Conservation (phyloP, 306 rosid genomes). For the Pyrus betulifolia region DNA sequence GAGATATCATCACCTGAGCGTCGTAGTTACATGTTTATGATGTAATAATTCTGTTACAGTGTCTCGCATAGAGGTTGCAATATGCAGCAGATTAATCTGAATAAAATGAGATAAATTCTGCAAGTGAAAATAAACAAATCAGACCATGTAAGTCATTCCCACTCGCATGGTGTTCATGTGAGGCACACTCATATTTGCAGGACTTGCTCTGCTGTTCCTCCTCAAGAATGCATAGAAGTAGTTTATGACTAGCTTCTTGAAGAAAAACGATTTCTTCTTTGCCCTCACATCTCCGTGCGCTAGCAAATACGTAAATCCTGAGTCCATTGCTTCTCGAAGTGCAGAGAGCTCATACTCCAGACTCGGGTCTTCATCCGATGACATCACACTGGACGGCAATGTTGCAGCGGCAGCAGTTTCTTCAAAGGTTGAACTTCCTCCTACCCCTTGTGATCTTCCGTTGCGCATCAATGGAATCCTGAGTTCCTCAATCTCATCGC, state of each 20-base stretch:
- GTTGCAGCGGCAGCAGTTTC: slow-evolving; percentile 16
- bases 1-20: neutral
- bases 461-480: slow-evolving; percentile 59
- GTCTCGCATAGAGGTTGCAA: neutral
- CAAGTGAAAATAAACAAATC: slow-evolving; percentile 11
- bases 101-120: neutral
- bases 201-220: slow-evolving; percentile 77
- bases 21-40: neutral
- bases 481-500: slow-evolving; percentile 41
- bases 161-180: slow-evolving; percentile 88
- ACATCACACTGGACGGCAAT: slow-evolving; percentile 58
- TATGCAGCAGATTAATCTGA: neutral
- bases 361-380: slow-evolving; percentile 67
- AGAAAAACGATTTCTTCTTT: slow-evolving; percentile 76
- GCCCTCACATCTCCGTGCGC: slow-evolving; percentile 92
- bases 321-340: slow-evolving; percentile 77
- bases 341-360: slow-evolving; percentile 88
- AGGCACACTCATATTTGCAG: slow-evolving; percentile 80
- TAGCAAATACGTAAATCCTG: slow-evolving; percentile 86
- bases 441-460: slow-evolving; percentile 31
- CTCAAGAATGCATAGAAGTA: slow-evolving; percentile 87
- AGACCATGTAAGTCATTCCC: slow-evolving; percentile 91
- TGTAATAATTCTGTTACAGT: neutral
- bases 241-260: slow-evolving; percentile 76
- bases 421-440: slow-evolving; percentile 24